Percentiles rank a stretch among this genome's conserved stretches.
Conservation (phyloP, 2,329 filamentous ascomycete genomes). For the Talaromyces verruculosus region DNA sequence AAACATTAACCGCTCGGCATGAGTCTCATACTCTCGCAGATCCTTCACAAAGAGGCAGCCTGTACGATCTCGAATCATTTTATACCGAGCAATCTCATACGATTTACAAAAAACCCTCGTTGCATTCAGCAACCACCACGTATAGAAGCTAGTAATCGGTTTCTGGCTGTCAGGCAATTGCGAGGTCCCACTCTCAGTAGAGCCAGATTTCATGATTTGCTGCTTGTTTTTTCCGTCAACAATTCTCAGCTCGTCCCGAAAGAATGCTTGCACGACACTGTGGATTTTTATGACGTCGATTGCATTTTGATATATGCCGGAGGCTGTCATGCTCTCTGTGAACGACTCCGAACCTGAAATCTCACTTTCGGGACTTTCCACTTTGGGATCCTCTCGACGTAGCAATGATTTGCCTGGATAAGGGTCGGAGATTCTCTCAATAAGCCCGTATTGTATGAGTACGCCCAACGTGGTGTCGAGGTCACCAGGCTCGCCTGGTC, state of each 20-base stretch:
- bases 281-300: constrained; percentile 51
- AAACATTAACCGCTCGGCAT: constrained; percentile 42
- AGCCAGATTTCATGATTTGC: background rate
- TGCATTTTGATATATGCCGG: constrained; percentile 32
- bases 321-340: constrained; percentile 37
- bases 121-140: constrained; percentile 47
- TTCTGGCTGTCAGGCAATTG: constrained; percentile 9
- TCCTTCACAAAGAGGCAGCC: constrained; percentile 44
- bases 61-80: constrained; percentile 33
- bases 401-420: constrained; percentile 25
- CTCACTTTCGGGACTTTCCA: constrained; percentile 14
- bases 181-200: background rate
- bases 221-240: constrained; percentile 34
- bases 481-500: constrained; percentile 38
- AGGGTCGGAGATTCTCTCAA: constrained; percentile 42
- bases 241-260: constrained; percentile 47
- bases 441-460: constrained; percentile 48
- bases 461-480: constrained; percentile 49
- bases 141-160: constrained; percentile 36
- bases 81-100: constrained; percentile 42
- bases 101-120: constrained; percentile 44
- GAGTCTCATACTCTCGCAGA: constrained; percentile 50
- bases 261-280: constrained; percentile 50
- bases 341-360: constrained; percentile 30
- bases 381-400: background rate